phyloP scores from a whole-genome alignment of 257 asterid genomes.

The Parsonsia alboflavescens region DNA sequence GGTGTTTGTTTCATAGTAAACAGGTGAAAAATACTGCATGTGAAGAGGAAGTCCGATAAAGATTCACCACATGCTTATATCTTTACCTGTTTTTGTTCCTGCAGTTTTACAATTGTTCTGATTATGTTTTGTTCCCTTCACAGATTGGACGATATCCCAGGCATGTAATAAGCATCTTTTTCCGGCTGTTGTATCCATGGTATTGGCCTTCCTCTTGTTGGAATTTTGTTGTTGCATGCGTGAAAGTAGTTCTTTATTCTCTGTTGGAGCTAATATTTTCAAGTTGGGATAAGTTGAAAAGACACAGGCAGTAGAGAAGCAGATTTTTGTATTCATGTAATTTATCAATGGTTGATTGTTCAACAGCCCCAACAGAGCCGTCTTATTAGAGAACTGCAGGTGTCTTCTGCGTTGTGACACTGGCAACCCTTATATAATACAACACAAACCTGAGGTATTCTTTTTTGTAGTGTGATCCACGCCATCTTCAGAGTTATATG shows the following conservation, averaged over 20 bases:
- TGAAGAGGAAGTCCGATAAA: too few species aligned
- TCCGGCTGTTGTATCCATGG: conserved; percentile 81
- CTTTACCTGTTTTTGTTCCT: too few species aligned
- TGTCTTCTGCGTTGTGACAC: too few species aligned
- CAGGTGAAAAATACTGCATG: too few species aligned
- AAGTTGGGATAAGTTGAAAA: conserved; percentile 44
- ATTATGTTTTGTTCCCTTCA: conserved; percentile 10
- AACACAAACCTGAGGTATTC: too few species aligned
- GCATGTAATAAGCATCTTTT: conserved; percentile 71
- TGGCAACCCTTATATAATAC: too few species aligned
- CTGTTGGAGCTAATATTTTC: conserved; percentile 44
- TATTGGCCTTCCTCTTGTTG: conserved; percentile 98
- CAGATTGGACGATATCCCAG: conserved; percentile 82
- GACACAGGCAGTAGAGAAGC: conserved; percentile 31
- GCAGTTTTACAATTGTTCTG: not conserved
- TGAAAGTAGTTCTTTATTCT: conserved; percentile 45
- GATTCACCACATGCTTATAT: too few species aligned
- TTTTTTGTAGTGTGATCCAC: too few species aligned
- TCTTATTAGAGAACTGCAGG: too few species aligned
- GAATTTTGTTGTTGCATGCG: conserved; percentile 64
- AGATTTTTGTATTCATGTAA: not conserved
- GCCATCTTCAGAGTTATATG: too few species aligned
- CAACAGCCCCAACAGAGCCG: not conserved
- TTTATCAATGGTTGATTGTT: not conserved
- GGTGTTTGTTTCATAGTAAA: too few species aligned